These are phyloP conservation scores for Exophiala oligosperma DNA, from an alignment of 2,329 filamentous ascomycete species.

Conservation along the genomic window DNA sequence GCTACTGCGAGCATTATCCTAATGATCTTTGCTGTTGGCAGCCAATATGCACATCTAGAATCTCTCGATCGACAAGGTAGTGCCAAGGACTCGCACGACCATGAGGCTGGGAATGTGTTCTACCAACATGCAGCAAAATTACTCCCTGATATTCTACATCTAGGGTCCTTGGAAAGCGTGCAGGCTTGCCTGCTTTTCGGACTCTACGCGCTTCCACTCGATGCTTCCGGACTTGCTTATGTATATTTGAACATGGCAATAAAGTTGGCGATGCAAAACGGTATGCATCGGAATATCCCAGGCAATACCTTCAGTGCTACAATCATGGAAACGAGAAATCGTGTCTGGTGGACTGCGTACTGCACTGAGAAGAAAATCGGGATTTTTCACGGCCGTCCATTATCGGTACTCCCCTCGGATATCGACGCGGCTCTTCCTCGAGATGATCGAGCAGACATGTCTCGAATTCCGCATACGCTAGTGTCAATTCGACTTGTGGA, in stretches of 20 bases:
- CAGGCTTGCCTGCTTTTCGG: conserved; percentile 59
- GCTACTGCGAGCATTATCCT: conserved; percentile 43
- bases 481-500: conserved; percentile 47
- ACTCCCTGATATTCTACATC: conserved; percentile 58
- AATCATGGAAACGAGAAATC: conserved; percentile 54
- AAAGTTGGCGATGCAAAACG: conserved; percentile 60
- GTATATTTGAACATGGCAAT: conserved; percentile 58
- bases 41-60: conserved; percentile 46
- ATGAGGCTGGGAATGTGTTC: conserved; percentile 57
- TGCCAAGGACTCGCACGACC: conserved; percentile 40
- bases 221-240: conserved; percentile 58
- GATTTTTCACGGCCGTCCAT: conserved; percentile 57
- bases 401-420: conserved; percentile 54
- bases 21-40: conserved; percentile 45
- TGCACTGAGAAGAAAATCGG: conserved; percentile 59
- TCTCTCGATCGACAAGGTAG: conserved; percentile 35
- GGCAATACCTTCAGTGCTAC: conserved; percentile 49
- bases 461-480: conserved; percentile 41
- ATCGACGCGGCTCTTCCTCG: conserved; percentile 56
- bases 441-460: conserved; percentile 34
- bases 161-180: conserved; percentile 58
- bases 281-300: conserved; percentile 57
- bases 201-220: conserved; percentile 56
- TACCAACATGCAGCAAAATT: conserved; percentile 58
- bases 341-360: conserved; percentile 60